Evolutionary conservation across 2,329 filamentous ascomycete species (phyloP).

Genomic region (Apiospora pterosperma): DNA sequence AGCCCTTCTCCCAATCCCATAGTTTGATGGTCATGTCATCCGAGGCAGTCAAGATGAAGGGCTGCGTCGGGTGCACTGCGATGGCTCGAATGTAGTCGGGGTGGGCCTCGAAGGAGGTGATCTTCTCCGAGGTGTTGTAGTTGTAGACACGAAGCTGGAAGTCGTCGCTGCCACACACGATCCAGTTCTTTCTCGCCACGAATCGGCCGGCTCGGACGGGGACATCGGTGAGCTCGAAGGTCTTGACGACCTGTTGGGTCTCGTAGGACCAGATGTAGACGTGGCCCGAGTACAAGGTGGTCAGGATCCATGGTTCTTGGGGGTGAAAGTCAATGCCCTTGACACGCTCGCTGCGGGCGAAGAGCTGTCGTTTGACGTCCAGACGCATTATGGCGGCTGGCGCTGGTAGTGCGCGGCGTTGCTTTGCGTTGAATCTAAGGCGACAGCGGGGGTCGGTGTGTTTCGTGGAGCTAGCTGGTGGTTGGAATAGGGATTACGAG

Average conservation of each 20-base stretch:
- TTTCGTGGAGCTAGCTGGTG: not conserved
- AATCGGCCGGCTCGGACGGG: slow-evolving; percentile 96
- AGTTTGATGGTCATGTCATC: slow-evolving; percentile 99
- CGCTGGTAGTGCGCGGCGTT: not conserved
- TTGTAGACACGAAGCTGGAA: slow-evolving; percentile 90
- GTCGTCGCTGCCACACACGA: slow-evolving; percentile 91
- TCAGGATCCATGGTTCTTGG: slow-evolving; percentile 94
- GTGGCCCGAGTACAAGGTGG: slow-evolving; percentile 96
- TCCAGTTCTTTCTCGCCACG: slow-evolving; percentile 98
- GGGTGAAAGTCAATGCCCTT: slow-evolving; percentile 97
- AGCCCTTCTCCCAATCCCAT: slow-evolving; percentile 98
- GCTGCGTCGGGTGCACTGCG: slow-evolving; percentile 89
- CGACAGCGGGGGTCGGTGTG: not conserved
- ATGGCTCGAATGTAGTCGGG: slow-evolving; percentile 98
- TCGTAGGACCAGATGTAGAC: slow-evolving; percentile 99
- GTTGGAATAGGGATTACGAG: not conserved
- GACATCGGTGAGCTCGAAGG: slow-evolving; percentile 97
- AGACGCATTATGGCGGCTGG: slow-evolving; percentile 29
- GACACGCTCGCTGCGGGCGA: slow-evolving; percentile 89
- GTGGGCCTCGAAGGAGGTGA: slow-evolving; percentile 94
- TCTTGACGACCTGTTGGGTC: slow-evolving; percentile 95
- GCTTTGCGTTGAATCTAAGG: not conserved
- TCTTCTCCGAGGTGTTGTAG: slow-evolving; percentile 99
- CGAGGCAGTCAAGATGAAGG: slow-evolving; percentile 91
- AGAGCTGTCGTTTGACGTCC: slow-evolving; percentile 67